A percentile compares a stretch with the other conserved stretches of the same genome.
Evolutionary conservation across 768 basidiomycete genomes (phyloP).

Genomic region (Leucocoprinus birnbaumii): DNA sequence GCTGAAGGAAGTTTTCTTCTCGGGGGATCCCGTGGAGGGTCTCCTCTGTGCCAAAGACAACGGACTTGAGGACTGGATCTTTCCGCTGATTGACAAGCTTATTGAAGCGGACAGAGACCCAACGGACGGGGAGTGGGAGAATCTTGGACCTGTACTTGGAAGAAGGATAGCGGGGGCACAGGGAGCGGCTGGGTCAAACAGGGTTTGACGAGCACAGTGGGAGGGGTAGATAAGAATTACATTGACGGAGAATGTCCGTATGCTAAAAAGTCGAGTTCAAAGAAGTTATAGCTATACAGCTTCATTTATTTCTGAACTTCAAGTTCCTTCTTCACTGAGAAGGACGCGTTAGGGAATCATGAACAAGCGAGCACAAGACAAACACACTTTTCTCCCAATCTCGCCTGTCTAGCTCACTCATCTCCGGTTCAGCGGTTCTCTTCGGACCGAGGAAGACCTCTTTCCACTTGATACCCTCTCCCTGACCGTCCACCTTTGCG

Average conservation of each 20-base stretch:
- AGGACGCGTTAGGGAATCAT: neutral
- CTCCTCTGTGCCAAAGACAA: neutral
- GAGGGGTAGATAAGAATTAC: too few relatives aligned
- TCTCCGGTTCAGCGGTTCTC: slow-evolving; percentile 18
- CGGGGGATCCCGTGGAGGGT: too few relatives aligned
- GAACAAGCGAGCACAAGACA: neutral
- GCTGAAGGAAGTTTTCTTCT: neutral
- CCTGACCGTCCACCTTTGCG: neutral
- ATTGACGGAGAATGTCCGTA: too few relatives aligned
- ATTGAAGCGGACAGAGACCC: too few relatives aligned
- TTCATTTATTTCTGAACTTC: neutral
- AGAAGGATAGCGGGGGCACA: too few relatives aligned
- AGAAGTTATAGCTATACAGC: too few relatives aligned
- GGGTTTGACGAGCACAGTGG: too few relatives aligned
- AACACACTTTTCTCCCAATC: slow-evolving; percentile 37
- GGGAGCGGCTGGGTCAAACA: too few relatives aligned
- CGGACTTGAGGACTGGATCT: neutral
- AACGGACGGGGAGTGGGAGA: too few relatives aligned
- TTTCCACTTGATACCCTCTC: slow-evolving; percentile 41
- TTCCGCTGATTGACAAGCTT: neutral
- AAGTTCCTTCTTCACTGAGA: slow-evolving; percentile 12
- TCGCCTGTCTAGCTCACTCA: slow-evolving; percentile 34
- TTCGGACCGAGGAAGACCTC: slow-evolving; percentile 47
- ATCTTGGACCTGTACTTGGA: too few relatives aligned
- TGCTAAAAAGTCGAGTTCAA: too few relatives aligned